Base-by-base conservation (phyloP, 139 green algal species). In the Chlorella ohadii region DNA sequence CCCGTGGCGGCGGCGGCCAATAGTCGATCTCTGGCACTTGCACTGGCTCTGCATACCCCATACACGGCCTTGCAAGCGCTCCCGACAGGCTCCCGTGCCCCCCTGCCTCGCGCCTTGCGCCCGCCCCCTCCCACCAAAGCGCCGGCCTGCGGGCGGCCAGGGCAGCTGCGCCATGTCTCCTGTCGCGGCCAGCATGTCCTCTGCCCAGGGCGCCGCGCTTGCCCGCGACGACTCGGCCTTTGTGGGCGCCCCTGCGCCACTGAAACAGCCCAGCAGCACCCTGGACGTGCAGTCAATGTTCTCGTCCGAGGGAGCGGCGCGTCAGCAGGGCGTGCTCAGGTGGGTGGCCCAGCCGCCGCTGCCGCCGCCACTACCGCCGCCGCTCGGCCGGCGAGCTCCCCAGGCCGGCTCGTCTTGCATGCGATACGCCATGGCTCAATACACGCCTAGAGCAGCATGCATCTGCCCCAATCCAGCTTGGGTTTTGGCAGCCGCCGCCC, bases 291-390 rank as follows among this genome's bases (percentile, higher is more conserved):
- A 39, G 2, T 11, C 25, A 38, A 27, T 82, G 6, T 78, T 70
- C 17, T 77, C 63, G 47, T 2, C 15, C 3, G 81, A 85, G 57
- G 81, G 72, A 19, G 34, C 19, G 20, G 72, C 57, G 7, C 38
- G 82, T 1, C 82, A 82, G 72, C 82, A 79, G 55, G 72, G 82
- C 38, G 67, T 63, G 6, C 82, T 86, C 38, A 86, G 82, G 82
- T 81, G 72, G 27, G 81, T 33, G 39, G 55, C 1, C 27, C 47
- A 67, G 73, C 38, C 71, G 39, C 39, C 41, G 38, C 16, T 13
- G 27, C 56, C 39, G 36, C 36, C 36, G 2, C 41, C 59, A 2
- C 72, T 36, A 1, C 1, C 71, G 25, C 41, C 11, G 1, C 38
- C 38, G 23, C 39, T 33, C 36, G 31, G 22, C 2, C 9, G 1